These are phyloP conservation scores for Vigna radiata DNA, from an alignment of 306 rosid species.

Conservation along the genomic window DNA sequence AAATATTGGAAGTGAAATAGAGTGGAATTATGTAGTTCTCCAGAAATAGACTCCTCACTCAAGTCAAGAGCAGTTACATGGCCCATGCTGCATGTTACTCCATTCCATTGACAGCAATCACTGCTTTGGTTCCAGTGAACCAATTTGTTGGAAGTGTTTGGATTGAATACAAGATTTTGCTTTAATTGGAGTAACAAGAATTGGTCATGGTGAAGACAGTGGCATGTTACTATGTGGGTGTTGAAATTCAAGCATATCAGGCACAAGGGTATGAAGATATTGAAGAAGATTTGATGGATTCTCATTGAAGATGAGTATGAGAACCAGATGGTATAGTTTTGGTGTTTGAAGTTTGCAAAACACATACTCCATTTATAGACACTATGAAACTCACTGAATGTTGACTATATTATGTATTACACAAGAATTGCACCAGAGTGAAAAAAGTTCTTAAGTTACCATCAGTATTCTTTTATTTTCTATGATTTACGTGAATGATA, in stretches of 20 bases:
- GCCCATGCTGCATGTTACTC: constrained; percentile 50
- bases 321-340: background rate
- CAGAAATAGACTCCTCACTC: constrained; percentile 36
- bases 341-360: background rate
- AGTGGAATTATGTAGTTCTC: constrained; percentile 39
- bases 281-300: background rate
- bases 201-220: background rate
- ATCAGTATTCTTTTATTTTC: background rate
- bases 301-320: background rate
- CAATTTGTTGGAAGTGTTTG: background rate
- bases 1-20: constrained; percentile 3
- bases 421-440: background rate
- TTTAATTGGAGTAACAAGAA: background rate
- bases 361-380: background rate
- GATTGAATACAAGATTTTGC: background rate
- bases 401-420: background rate
- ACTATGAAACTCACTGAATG: background rate
- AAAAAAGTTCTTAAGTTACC: background rate
- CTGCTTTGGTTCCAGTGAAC: background rate
- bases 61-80: constrained; percentile 36
- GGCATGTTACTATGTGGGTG: background rate
- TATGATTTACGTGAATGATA: too few relatives aligned
- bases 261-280: background rate
- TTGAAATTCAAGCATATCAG: background rate
- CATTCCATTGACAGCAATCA: constrained; percentile 46